Base-by-base conservation (phyloP, 495 filamentous ascomycete species). In the Aspergillus carlsbadensis region DNA sequence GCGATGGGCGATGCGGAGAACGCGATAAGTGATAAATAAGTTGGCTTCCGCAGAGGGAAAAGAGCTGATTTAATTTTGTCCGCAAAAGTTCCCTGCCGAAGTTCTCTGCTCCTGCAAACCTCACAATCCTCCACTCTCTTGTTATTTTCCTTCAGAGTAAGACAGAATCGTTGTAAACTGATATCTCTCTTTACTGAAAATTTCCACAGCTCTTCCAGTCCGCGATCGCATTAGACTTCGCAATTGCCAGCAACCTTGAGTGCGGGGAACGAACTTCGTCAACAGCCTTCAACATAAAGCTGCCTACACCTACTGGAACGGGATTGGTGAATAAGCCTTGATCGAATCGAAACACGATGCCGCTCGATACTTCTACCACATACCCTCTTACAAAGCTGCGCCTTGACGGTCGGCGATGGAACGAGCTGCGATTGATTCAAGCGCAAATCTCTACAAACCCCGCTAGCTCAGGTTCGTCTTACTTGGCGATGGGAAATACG, bases 321-420 rank as follows among this genome's bases (percentile, higher is more conserved):
- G 33, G 21, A 43, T 57, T 45, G n/a, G 36, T 35, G 29, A 15
- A 20, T 24, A 31, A 17, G 31, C 20, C 10, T 21, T 54, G 44
- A 60, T 36, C 37, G 31, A 29, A 56, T 33, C 34, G 46, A 7
- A 50, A 50, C 58, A 79, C 62, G 53, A 96, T 96, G 91, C 90
- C 91, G 59, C 90, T 97, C 70, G 91, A 96, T 71, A 92, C 90
- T 20, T 91, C 88, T 11, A 87, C 88, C 52, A 77, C 75, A 57
- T 97, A 96, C 78, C 80, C 82, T 62, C 84, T 96, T 56, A 88
- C 91, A 48, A 84, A 87, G 61, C 86, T 97, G 57, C 91, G 92
- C 67, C 88, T 95, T 62, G 92, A 96, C 71, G 92, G 94, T 56
- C 90, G 94, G 10, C 85, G 94, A 43, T 99, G 95, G 95, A 99